Base-by-base conservation (phyloP, 2,329 filamentous ascomycete genomes). In the Parafenestella ontariensis region DNA sequence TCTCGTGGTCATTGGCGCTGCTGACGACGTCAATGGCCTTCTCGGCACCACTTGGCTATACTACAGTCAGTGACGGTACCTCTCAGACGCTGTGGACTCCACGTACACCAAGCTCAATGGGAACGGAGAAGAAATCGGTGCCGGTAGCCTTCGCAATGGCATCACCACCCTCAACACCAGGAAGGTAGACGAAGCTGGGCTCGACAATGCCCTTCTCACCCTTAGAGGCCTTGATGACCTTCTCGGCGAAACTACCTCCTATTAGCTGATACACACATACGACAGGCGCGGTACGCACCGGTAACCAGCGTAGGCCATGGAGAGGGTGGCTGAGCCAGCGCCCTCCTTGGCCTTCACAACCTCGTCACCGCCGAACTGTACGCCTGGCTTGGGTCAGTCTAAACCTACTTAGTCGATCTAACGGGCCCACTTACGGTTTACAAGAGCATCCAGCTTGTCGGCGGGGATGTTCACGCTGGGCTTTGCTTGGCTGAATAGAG, bases 291-390 rank as follows among this genome's bases (percentile, higher is more conserved):
- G 11, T 13, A 72, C 83, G 65, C 80, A 93, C 89, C 92, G 90
- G 87, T 88, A 98, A 66, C 95, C 95, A 66, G 95, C 95, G 76
- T 92, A 96, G 58, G 92, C 92, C 92, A 96, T 96, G 70, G 92
- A 96, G 49, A 96, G 85, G 55, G 92, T 96, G 65, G 92, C 92
- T 58, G 91, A 96, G 63, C 92, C 92, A 74, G 88, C 88, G 72
- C 92, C 92, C 65, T 95, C 90, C 87, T 96, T 96, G 76, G 92
- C 92, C 85, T 94, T 88, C 77, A 96, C 92, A 61, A 96, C 92
- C 82, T 96, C 92, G 69, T 99, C 95, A 83, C 95, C 95, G 77
- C 95, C 95, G 69, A 97, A 98, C 80, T 99, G 95, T 53, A 98
- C 91, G 68, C 85, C 85, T 87, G 62, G 36, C 29, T 46, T 15